Percentiles rank a stretch among this genome's conserved stretches.
Conservation (phyloP, 169 alveolate species). For the Cardiosporidium cionae region DNA sequence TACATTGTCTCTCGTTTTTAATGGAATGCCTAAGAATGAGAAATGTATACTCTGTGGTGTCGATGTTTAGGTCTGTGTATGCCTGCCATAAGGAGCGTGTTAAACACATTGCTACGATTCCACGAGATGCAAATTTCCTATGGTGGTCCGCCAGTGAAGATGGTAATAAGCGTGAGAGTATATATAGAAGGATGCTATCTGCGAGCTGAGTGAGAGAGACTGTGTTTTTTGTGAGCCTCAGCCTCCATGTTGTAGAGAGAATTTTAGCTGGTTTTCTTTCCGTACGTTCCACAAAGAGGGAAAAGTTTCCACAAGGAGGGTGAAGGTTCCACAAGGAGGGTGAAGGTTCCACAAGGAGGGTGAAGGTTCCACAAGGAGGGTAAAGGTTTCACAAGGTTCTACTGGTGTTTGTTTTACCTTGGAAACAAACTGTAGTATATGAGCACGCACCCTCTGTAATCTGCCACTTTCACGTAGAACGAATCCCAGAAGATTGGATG, state of each 20-base stretch:
- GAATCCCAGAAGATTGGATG: no score
- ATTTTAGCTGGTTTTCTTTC: neutral
- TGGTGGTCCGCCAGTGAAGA: slow-evolving; percentile 39
- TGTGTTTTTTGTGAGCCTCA: no score
- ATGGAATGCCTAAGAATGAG: no score
- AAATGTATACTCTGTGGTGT: no score
- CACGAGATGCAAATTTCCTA: slow-evolving; percentile 12
- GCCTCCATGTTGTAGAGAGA: no score
- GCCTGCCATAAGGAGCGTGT: slow-evolving; percentile 25
- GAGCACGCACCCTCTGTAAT: no score
- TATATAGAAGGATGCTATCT: neutral
- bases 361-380: neutral
- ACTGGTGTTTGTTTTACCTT: no score
- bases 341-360: neutral
- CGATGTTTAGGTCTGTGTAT: slow-evolving; percentile 2
- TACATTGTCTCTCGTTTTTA: neutral
- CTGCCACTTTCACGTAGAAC: no score
- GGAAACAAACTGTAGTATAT: no score
- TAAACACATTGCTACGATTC: slow-evolving; percentile 39
- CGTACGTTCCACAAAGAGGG: neutral
- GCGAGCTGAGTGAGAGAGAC: neutral
- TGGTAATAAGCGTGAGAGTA: no score
- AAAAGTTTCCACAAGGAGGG: neutral
- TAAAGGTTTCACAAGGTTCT: no score
- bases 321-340: neutral